Evolutionary conservation across 768 basidiomycete species (phyloP), one percentile per base, ranked within the genome.

Genomic region (Mrakia gelida): DNA sequence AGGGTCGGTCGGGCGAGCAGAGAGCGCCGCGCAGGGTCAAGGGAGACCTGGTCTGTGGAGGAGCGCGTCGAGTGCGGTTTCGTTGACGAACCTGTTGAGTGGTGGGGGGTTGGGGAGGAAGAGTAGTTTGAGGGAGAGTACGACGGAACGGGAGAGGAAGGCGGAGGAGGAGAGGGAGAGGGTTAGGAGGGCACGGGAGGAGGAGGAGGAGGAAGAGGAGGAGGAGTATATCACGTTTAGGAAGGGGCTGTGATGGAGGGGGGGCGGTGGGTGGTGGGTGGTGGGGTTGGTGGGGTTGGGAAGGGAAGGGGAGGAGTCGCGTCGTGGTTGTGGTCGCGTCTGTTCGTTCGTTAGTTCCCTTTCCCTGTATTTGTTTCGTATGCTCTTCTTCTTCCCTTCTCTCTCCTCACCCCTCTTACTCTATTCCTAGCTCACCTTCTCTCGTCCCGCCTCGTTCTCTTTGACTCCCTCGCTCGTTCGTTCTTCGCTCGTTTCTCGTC

Each of bases 61-160:
- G 34, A 70, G 67, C 41, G 67, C 67, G 67, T 70, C 67, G 38
- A 70, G 67, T 38, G 67, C 67, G 26, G 34, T 70, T 21, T 70
- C 67, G 13, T 43, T 70, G 38, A 21, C 67, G 26, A 38, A 38
- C 21, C 32, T 70, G 67, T 38, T 70, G 67, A 41, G 26, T 41
- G 56, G 56, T 1, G 59, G 26, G 26, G 67, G 67, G 15, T 38
- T 70, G 34, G 67, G 15, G 38, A 38, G 38, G 34, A 41, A 43
- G 67, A 70, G 67, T 38, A 70, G 67, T 45, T 38, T 70, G 26
- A 34, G 67, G 26, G 67, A 70, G 67, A 45, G 41, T 7, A 70
- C 67, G 34, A 70, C 67, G 59, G 59, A 59, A 8, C 13, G 38
- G 41, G 41, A 70, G 23, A 8, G 26, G 67, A 43, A 26, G 67